Percentiles rank a stretch among this genome's conserved stretches.
phyloP scores from a whole-genome alignment of 495 filamentous ascomycete species.

The Sordaria brevicollis region DNA sequence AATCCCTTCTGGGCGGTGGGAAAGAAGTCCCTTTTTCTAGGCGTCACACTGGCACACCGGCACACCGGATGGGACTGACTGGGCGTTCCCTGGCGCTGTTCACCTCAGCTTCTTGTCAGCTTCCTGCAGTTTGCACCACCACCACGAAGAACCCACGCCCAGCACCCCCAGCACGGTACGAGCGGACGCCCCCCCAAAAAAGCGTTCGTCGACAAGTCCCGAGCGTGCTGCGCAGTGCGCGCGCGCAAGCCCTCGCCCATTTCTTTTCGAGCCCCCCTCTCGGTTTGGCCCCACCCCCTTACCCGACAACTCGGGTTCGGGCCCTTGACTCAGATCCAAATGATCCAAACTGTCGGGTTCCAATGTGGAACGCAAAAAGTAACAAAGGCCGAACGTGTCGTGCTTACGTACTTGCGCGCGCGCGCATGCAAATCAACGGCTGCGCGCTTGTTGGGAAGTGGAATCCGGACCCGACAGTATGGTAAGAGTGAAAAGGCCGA shows the following conservation, averaged over 20 bases:
- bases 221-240: too few species aligned
- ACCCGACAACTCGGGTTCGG: neutral
- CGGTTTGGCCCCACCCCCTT: neutral
- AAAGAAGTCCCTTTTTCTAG: neutral
- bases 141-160: neutral
- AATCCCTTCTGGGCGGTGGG: neutral
- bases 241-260: neutral
- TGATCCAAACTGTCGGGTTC: neutral
- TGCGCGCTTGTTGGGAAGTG: neutral
- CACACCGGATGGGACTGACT: too few species aligned
- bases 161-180: neutral
- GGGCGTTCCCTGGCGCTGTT: neutral
- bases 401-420: neutral
- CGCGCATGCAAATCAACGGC: neutral
- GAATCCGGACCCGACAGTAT: neutral
- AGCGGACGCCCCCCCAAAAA: neutral
- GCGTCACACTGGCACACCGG: neutral
- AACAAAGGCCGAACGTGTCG: neutral
- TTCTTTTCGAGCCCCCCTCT: too few species aligned
- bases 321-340: neutral
- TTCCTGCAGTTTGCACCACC: neutral
- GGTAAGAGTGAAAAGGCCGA: neutral
- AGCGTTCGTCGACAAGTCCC: neutral
- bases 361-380: neutral
- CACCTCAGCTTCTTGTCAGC: neutral